These are phyloP conservation scores for Sarocladium brachiariae DNA, from an alignment of 2,329 filamentous ascomycete species.

Conservation along the genomic window DNA sequence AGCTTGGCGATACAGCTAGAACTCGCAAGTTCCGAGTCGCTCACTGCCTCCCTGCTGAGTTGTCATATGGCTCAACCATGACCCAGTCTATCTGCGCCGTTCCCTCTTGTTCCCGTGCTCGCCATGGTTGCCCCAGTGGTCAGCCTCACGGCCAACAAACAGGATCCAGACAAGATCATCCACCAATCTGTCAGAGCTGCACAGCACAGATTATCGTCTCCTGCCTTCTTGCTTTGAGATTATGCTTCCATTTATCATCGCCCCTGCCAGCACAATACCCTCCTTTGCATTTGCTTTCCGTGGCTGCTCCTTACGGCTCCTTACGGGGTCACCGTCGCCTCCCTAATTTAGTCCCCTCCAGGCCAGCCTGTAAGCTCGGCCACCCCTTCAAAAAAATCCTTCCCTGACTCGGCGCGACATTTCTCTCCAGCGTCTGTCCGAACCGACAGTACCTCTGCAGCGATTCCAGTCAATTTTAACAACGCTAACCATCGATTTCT, in stretches of 20 bases:
- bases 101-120: no score
- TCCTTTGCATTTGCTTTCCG: background rate
- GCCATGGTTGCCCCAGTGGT: no score
- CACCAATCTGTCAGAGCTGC: no score
- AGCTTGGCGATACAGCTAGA: background rate
- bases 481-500: background rate
- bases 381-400: conserved; percentile 1
- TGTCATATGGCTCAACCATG: background rate
- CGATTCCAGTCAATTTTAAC: background rate
- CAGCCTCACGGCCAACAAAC: no score
- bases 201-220: no score
- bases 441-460: background rate
- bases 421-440: background rate
- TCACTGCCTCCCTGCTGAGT: background rate
- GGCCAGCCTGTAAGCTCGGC: conserved; percentile 1
- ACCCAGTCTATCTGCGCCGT: no score
- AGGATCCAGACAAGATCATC: no score
- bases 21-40: background rate
- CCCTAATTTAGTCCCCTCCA: conserved; percentile 2
- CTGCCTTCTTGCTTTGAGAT: no score
- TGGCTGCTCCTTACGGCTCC: background rate
- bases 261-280: background rate
- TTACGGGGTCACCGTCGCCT: conserved; percentile 2
- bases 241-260: background rate
- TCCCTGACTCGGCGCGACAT: background rate